Evolutionary conservation across 2,329 filamentous ascomycete genomes (phyloP).

Genomic region (Calonectria hawksworthii): DNA sequence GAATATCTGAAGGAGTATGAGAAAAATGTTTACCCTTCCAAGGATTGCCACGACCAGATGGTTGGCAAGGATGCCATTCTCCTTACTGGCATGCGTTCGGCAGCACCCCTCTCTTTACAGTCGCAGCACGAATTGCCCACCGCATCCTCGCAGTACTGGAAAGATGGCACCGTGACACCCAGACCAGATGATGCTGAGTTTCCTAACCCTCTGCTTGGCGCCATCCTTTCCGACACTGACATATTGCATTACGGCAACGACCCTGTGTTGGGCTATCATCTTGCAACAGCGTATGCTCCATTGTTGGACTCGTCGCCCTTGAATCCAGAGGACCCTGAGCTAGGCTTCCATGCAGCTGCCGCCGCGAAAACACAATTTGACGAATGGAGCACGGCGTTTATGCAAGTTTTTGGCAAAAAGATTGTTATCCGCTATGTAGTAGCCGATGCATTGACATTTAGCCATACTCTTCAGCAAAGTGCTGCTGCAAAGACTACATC

Average conservation of each 20-base stretch:
- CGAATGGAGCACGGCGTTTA: slow-evolving; percentile 61
- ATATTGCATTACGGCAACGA: slow-evolving; percentile 63
- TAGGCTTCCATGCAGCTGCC: slow-evolving; percentile 43
- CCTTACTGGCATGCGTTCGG: slow-evolving; percentile 53
- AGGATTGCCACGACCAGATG: slow-evolving; percentile 25
- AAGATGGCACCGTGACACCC: slow-evolving; percentile 49
- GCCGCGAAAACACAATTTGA: slow-evolving; percentile 61
- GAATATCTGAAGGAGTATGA: slow-evolving; percentile 28
- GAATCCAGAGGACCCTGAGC: slow-evolving; percentile 32
- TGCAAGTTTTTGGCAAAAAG: slow-evolving; percentile 40
- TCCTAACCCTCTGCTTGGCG: slow-evolving; percentile 63
- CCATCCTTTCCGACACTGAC: slow-evolving; percentile 50
- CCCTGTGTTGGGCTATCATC: slow-evolving; percentile 69
- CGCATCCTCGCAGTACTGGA: slow-evolving; percentile 52
- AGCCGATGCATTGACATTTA: slow-evolving; percentile 66
- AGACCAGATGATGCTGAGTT: slow-evolving; percentile 26
- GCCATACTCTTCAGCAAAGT: slow-evolving; percentile 62
- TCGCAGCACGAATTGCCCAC: slow-evolving; percentile 40
- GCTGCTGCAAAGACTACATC: slow-evolving; percentile 46
- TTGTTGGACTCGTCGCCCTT: slow-evolving; percentile 57
- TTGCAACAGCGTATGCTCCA: slow-evolving; percentile 62
- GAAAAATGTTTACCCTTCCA: slow-evolving; percentile 38
- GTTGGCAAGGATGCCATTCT: slow-evolving; percentile 38
- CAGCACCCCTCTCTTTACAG: slow-evolving; percentile 52
- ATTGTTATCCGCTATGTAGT: slow-evolving; percentile 61